Conservation (phyloP, 768 basidiomycete genomes). For the Boletus tomentosulus region DNA sequence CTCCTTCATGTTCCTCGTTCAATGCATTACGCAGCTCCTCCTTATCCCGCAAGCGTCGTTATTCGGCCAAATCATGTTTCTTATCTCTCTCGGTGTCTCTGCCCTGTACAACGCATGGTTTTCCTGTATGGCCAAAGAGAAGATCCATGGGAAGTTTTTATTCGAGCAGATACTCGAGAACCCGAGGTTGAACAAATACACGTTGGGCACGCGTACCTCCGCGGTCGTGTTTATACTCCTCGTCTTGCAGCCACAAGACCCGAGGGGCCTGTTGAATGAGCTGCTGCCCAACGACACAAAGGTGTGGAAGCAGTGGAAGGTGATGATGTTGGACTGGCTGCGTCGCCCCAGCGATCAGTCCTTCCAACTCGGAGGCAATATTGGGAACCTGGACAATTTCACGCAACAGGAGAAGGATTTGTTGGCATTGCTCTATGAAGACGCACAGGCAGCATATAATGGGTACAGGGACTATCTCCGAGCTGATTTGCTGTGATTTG, state of each 20-base stretch:
- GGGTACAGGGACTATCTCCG: constrained; percentile 11
- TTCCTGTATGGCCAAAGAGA: constrained; percentile 30
- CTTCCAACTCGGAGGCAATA: neutral
- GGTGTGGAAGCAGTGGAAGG: constrained; percentile 22
- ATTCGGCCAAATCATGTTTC: constrained; percentile 32
- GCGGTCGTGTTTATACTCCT: constrained; percentile 16
- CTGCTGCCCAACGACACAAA: constrained; percentile 19
- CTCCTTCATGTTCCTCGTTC: constrained; percentile 18
- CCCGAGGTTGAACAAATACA: constrained; percentile 14
- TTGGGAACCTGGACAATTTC: neutral
- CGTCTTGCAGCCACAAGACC: constrained; percentile 8
- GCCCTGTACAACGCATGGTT: constrained; percentile 22
- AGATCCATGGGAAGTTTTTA: constrained; percentile 11
- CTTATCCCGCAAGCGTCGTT: constrained; percentile 26
- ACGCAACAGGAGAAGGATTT: constrained; percentile 10
- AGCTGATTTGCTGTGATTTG: neutral
- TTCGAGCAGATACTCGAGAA: constrained; percentile 8
- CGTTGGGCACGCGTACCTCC: constrained; percentile 12
- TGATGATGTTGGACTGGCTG: constrained; percentile 3
- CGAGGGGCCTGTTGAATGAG: constrained; percentile 9
- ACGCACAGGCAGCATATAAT: constrained; percentile 9
- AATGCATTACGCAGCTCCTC: constrained; percentile 26
- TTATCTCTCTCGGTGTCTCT: constrained; percentile 24
- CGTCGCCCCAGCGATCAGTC: neutral
- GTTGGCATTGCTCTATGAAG: constrained; percentile 6